phyloP scores from a whole-genome alignment of 306 rosid genomes.

The Dalbergia oliveri region DNA sequence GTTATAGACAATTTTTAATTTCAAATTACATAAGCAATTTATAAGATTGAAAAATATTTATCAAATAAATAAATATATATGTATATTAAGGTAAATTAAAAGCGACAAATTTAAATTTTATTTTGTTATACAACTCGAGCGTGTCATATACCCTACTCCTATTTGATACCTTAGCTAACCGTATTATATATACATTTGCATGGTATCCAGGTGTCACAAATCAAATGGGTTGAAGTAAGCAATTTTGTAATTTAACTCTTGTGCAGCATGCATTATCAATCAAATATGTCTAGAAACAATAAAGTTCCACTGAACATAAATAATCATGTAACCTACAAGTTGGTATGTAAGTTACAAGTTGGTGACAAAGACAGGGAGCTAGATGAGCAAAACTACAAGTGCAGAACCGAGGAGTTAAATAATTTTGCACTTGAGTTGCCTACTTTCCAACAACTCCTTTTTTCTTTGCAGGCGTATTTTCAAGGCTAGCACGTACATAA shows the following conservation, averaged over 20 bases:
- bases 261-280: conserved; percentile 17
- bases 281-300: not conserved
- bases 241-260: not conserved
- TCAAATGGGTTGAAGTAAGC: conserved; percentile 32
- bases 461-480: conserved; percentile 31
- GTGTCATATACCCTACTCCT: not conserved
- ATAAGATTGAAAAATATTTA: too few species aligned
- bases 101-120: too few species aligned
- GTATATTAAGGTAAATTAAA: too few species aligned
- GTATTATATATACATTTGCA: conserved; percentile 4
- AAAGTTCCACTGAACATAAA: conserved; percentile 29
- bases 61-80: too few species aligned
- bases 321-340: not conserved
- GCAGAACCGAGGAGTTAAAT: conserved; percentile 35
- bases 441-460: conserved; percentile 19
- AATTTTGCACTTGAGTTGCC: conserved; percentile 33
- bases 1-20: too few species aligned
- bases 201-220: conserved; percentile 20
- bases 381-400: not conserved
- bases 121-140: not conserved
- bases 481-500: not conserved
- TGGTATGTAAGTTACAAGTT: not conserved
- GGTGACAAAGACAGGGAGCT: conserved; percentile 4
- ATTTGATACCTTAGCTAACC: not conserved
- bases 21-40: too few species aligned